Percentiles rank a stretch among this genome's conserved stretches.
Evolutionary conservation across 106 monocot species (phyloP).

Genomic region (Dendrobium catenatum): DNA sequence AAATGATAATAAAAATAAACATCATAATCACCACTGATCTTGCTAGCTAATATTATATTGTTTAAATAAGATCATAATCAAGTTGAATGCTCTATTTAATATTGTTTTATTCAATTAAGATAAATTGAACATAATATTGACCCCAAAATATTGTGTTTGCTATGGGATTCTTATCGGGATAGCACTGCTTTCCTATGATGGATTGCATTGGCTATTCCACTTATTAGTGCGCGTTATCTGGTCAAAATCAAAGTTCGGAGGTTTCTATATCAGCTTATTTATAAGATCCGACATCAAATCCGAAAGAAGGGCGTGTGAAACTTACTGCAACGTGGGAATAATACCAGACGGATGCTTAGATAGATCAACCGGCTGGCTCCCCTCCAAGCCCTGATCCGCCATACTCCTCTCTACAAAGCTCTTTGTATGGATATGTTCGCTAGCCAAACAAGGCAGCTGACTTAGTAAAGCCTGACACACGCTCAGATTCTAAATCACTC

Average conservation of each 20-base stretch:
- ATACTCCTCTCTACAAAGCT: not conserved
- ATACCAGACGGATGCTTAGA: slow-evolving; percentile 29
- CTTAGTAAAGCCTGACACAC: not conserved
- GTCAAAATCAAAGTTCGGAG: not conserved
- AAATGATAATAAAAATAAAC: no score
- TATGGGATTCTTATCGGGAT: no score
- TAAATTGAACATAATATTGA: no score
- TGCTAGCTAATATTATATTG: no score
- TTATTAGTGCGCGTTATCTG: not conserved
- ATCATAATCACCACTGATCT: no score
- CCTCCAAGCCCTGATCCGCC: slow-evolving; percentile 21
- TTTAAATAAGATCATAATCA: no score
- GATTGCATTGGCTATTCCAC: not conserved
- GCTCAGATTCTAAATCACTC: not conserved
- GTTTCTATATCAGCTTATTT: not conserved
- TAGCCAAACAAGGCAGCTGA: not conserved
- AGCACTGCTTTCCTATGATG: not conserved
- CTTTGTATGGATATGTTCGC: not conserved
- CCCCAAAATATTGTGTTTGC: no score
- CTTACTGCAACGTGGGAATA: slow-evolving; percentile 27
- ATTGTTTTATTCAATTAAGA: no score
- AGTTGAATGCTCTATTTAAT: no score
- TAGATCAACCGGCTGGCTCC: slow-evolving; percentile 27
- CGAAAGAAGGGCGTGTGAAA: not conserved
- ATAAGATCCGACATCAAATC: slow-evolving; percentile 4